phyloP scores from a whole-genome alignment of 805 yeast species.

The Ogataea ramenticola region DNA sequence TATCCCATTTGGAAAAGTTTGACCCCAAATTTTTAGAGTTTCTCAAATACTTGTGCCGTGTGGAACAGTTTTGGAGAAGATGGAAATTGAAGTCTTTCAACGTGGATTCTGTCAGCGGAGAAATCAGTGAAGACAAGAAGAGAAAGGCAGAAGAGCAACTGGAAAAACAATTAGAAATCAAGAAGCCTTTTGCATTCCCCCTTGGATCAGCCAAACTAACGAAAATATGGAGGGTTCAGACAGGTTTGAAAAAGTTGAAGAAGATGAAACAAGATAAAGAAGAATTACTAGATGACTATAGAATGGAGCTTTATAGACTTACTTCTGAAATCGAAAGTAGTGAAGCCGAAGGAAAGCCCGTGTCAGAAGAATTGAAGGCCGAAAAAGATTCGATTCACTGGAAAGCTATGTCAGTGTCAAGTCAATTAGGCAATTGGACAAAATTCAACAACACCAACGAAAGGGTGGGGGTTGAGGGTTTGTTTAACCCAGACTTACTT shows the following conservation, averaged over 20 bases:
- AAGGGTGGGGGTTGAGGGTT: constrained; percentile 10
- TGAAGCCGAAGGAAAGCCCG: neutral
- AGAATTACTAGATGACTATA: constrained; percentile 16
- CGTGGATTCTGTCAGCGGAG: constrained; percentile 5
- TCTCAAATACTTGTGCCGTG: constrained; percentile 10
- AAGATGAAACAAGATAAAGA: constrained; percentile 4
- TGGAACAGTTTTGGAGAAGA: constrained; percentile 17
- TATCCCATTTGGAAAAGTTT: constrained; percentile 10
- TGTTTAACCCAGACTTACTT: constrained; percentile 7
- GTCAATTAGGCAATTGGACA: constrained; percentile 13
- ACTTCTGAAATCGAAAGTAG: constrained; percentile 14
- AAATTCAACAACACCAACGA: constrained; percentile 9
- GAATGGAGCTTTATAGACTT: constrained; percentile 22
- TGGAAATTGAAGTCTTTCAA: constrained; percentile 23
- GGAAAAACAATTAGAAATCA: constrained; percentile 3
- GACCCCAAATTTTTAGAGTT: constrained; percentile 9
- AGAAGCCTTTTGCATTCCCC: constrained; percentile 15
- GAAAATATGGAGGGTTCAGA: constrained; percentile 19
- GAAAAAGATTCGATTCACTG: constrained; percentile 14
- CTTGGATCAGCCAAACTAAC: constrained; percentile 24
- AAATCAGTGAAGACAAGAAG: constrained; percentile 7
- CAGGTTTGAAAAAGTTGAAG: constrained; percentile 15
- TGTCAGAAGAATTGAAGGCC: constrained; percentile 6
- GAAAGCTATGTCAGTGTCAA: constrained; percentile 18
- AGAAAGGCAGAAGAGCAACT: constrained; percentile 18